Percentiles rank a stretch among this genome's conserved stretches.
Evolutionary conservation across 495 filamentous ascomycete genomes (phyloP).

Genomic region (Penicillium lagena): DNA sequence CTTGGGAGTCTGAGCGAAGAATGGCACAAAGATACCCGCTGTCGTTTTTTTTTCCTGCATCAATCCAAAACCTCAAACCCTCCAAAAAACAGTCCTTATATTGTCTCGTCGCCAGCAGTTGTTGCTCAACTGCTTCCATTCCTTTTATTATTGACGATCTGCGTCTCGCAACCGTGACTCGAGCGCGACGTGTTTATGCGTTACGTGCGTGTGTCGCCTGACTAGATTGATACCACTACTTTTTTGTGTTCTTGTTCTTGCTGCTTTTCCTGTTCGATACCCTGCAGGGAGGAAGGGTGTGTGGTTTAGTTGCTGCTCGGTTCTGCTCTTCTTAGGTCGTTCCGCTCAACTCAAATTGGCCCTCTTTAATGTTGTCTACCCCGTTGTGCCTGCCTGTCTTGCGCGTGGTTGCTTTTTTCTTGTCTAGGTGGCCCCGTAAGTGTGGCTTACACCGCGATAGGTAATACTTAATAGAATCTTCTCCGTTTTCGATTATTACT

Average conservation of each 20-base stretch:
- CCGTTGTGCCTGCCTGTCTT: constrained; percentile 2
- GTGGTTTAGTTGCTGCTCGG: constrained; percentile 5
- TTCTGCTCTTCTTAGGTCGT: constrained; percentile 1
- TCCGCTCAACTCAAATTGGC: constrained; percentile 12
- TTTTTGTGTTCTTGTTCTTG: constrained; percentile 21
- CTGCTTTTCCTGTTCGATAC: constrained; percentile 31
- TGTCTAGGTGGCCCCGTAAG: constrained; percentile 4
- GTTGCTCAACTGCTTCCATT: constrained; percentile 22
- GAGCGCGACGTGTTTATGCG: constrained; percentile 28
- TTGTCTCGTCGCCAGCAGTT: constrained; percentile 10
- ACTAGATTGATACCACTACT: constrained; percentile 50
- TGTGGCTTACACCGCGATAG: constrained; percentile 21
- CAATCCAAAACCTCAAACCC: constrained; percentile 2
- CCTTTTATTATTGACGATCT: constrained; percentile 26
- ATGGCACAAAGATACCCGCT: constrained; percentile 33
- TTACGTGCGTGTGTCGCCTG: constrained; percentile 33
- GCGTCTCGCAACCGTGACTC: constrained; percentile 27
- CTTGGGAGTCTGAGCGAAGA: constrained; percentile 1
- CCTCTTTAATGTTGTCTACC: neutral
- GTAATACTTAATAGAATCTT: constrained; percentile 33
- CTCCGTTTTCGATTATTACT: constrained; percentile 4
- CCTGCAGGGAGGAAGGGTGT: constrained; percentile 29
- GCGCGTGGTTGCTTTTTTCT: constrained; percentile 10
- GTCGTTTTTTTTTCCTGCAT: constrained; percentile 19
- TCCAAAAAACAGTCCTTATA: too few relatives aligned